Evolutionary conservation across 1,284 basidiomycete species (phyloP).

Genomic region (Sutorius eximius): DNA sequence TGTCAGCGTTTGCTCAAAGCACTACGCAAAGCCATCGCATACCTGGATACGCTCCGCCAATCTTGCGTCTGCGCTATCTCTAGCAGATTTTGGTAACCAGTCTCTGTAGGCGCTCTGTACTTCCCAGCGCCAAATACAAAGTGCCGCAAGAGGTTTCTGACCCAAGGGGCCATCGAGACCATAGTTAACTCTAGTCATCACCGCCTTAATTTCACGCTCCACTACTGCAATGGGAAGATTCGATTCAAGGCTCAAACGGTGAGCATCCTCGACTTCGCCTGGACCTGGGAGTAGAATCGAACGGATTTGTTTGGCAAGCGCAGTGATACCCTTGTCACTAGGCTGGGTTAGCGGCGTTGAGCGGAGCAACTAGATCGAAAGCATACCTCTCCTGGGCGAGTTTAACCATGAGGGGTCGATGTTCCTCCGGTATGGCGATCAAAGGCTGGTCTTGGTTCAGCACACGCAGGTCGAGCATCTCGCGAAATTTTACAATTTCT

Average conservation of each 20-base stretch:
- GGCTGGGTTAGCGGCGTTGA: slow-evolving; percentile 10
- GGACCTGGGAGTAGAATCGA: slow-evolving; percentile 57
- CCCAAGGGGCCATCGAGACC: slow-evolving; percentile 57
- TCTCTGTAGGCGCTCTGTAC: slow-evolving; percentile 55
- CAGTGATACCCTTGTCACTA: slow-evolving; percentile 67
- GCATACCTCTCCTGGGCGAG: slow-evolving; percentile 76
- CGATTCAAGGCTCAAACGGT: slow-evolving; percentile 24
- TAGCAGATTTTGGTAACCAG: slow-evolving; percentile 70
- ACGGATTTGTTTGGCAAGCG: slow-evolving; percentile 65
- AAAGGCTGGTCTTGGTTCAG: slow-evolving; percentile 49
- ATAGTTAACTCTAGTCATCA: slow-evolving; percentile 71
- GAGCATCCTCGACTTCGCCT: slow-evolving; percentile 52
- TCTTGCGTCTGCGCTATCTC: slow-evolving; percentile 66
- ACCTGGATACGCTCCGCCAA: slow-evolving; percentile 68
- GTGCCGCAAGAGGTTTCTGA: slow-evolving; percentile 53
- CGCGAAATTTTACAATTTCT: slow-evolving; percentile 73
- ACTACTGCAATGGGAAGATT: slow-evolving; percentile 51
- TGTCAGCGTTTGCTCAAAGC: slow-evolving; percentile 1
- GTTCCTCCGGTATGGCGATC: slow-evolving; percentile 58
- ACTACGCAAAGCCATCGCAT: slow-evolving; percentile 18
- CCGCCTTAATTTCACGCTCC: slow-evolving; percentile 59
- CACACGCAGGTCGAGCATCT: slow-evolving; percentile 58
- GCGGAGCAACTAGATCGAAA: not conserved
- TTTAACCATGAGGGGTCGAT: slow-evolving; percentile 75
- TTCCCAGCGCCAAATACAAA: slow-evolving; percentile 90